Base-by-base conservation (phyloP, 305 asterid genomes). In the Solanum hybrid region DNA sequence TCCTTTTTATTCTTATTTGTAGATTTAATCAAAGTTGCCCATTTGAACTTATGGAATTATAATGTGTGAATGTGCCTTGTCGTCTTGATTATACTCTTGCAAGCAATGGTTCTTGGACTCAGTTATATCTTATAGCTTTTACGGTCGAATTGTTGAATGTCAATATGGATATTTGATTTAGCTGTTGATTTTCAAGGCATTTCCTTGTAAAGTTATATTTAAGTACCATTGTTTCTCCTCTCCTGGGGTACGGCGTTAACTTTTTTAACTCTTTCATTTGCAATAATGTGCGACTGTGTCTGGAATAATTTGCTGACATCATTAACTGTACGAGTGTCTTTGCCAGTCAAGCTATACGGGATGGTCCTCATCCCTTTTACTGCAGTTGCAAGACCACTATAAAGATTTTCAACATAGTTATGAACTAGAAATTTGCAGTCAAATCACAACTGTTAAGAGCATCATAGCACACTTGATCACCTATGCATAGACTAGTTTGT, bases 281-380 rank as follows among this genome's bases (percentile, higher is more conserved):
- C 38, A 4, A 45, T 35, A 82, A 17, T 29, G 40, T 82, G 17
- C 2, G 22, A 45, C 19, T 82, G 15, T 79, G 87, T 82, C 29
- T 45, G 87, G 87, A 82, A 45, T 19, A 82, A 82, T 82, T 82
- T 82, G 87, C 27, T 45, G 72, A 10, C 73, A 82, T 82, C 86
- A 82, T 45, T 56, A 56, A 56, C 87, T 32, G 10, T 45, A 82
- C 6, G 12, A 10, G 42, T 17, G 87, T 56, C 76, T 85, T 78
- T 56, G 75, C 42, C 76, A 19, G 37, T 31, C 45, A 22, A 56
- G 76, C 32, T 56, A 85, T 56, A 85, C 2, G 42, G 45, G 73
- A 85, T 22, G 19, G 45, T 85, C 87, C 69, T 56, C 45, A 6
- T 40, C 76, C 76, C 29, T 85, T 85, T 22, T 51, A 24, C 45